phyloP scores from a whole-genome alignment of 169 alveolate species.

The Theileria sp. region DNA sequence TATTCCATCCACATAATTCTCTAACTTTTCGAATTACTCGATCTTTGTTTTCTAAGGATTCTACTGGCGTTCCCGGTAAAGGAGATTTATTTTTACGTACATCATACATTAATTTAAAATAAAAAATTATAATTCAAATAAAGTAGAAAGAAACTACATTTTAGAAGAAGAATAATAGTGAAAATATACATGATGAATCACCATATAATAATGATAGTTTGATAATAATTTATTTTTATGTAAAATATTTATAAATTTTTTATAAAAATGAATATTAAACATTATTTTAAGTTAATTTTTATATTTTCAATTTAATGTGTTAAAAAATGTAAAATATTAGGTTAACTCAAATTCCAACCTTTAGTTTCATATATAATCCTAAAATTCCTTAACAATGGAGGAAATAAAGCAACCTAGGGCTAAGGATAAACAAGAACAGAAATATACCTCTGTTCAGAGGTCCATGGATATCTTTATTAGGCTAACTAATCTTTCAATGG shows the following conservation, averaged over 20 bases:
- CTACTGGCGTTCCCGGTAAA: conserved; percentile 55
- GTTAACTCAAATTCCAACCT: not conserved
- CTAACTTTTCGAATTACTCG: conserved; percentile 65
- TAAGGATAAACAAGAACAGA: conserved; percentile 2
- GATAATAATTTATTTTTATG: not conserved
- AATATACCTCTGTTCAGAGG: conserved; percentile 41
- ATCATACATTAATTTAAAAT: conserved; percentile 11
- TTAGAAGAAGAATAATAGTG: not conserved
- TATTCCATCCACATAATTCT: conserved; percentile 82
- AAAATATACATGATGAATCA: not conserved
- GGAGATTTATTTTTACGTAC: not conserved
- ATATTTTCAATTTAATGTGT: not conserved
- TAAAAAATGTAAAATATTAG: not conserved
- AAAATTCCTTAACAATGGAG: not conserved
- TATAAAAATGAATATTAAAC: conserved; percentile 8
- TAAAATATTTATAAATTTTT: not conserved
- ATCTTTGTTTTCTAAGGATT: conserved; percentile 36
- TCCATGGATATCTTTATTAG: conserved; percentile 56
- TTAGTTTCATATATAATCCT: not conserved
- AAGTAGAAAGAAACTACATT: not conserved
- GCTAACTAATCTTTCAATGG: conserved; percentile 63
- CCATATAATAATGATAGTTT: not conserved
- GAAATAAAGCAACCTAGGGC: not conserved
- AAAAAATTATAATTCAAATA: not conserved
- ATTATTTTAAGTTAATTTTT: not conserved